Conservation (phyloP, 2,329 filamentous ascomycete genomes). For the Verticillium tricorpus region DNA sequence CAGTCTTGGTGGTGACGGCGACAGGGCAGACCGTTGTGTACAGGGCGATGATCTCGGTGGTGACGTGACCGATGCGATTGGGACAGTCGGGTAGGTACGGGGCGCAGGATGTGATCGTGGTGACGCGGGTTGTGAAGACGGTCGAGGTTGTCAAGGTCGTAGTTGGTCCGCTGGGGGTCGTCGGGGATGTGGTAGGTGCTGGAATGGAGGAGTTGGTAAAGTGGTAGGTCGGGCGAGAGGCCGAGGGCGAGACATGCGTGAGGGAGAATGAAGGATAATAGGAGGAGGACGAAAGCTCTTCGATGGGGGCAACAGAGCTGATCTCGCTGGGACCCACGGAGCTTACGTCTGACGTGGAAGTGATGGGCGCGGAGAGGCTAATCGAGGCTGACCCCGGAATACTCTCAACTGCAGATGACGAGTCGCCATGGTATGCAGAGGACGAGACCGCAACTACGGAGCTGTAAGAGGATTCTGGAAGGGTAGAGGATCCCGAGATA, state of each 20-base stretch:
- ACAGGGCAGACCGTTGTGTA: slow-evolving; percentile 40
- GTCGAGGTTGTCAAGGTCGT: slow-evolving; percentile 26
- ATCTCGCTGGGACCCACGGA: neutral
- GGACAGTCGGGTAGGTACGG: slow-evolving; percentile 35
- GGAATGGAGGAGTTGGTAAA: slow-evolving; percentile 8
- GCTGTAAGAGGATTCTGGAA: neutral
- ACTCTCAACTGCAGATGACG: neutral
- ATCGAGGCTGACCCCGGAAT: neutral
- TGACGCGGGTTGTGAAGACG: slow-evolving; percentile 36
- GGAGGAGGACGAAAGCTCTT: neutral
- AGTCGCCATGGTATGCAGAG: neutral
- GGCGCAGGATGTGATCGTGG: slow-evolving; percentile 53
- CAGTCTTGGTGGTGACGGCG: slow-evolving; percentile 9
- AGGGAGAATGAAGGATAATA: neutral
- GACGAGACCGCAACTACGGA: neutral
- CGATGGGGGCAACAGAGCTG: neutral
- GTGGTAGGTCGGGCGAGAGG: neutral
- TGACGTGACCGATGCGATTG: slow-evolving; percentile 22
- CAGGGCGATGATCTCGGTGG: slow-evolving; percentile 26
- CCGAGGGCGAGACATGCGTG: neutral
- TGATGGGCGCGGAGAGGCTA: neutral
- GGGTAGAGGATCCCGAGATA: too few species aligned
- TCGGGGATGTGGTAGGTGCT: neutral
- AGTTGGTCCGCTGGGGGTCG: neutral
- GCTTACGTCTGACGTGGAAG: neutral